Percentiles rank a stretch among this genome's conserved stretches.
Conservation (phyloP, 1,284 basidiomycete species). For the Mycena sp. region DNA sequence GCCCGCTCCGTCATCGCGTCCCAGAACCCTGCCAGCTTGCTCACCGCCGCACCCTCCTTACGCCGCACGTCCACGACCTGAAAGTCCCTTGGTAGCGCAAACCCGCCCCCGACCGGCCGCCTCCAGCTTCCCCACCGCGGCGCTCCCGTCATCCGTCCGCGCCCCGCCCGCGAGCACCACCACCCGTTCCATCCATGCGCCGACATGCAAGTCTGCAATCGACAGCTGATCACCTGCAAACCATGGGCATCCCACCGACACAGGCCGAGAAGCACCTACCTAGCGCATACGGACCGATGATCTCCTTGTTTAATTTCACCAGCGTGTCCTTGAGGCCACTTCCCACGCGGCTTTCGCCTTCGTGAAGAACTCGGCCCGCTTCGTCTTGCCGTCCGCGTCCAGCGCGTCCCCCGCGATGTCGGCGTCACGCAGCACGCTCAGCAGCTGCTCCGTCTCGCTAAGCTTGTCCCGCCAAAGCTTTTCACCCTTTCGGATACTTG, state of each 20-base stretch:
- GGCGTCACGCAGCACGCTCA: conserved; percentile 56
- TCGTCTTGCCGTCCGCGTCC: conserved; percentile 57
- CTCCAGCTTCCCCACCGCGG: conserved; percentile 60
- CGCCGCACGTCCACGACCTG: conserved; percentile 31
- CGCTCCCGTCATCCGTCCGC: conserved; percentile 62
- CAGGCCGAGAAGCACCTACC: conserved; percentile 55
- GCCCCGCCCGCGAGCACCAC: conserved; percentile 66
- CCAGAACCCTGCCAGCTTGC: conserved; percentile 72
- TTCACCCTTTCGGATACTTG: conserved; percentile 70
- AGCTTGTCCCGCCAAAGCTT: conserved; percentile 66
- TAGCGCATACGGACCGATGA: conserved; percentile 77
- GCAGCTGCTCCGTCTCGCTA: conserved; percentile 52
- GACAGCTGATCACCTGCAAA: conserved; percentile 78
- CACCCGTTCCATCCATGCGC: conserved; percentile 78
- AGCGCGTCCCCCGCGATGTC: conserved; percentile 54
- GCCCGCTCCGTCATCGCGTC: conserved; percentile 67
- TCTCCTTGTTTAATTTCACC: conserved; percentile 58
- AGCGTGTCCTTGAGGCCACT: conserved; percentile 43
- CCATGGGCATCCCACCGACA: conserved; percentile 40
- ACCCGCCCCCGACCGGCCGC: conserved; percentile 56
- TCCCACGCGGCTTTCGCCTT: conserved; percentile 50
- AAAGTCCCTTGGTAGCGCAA: conserved; percentile 56
- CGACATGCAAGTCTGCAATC: conserved; percentile 83
- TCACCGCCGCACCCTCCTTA: conserved; percentile 40
- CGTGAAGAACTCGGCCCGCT: conserved; percentile 60